Evolutionary conservation across 2,329 filamentous ascomycete species (phyloP).

Genomic region (Fusarium virguliforme): DNA sequence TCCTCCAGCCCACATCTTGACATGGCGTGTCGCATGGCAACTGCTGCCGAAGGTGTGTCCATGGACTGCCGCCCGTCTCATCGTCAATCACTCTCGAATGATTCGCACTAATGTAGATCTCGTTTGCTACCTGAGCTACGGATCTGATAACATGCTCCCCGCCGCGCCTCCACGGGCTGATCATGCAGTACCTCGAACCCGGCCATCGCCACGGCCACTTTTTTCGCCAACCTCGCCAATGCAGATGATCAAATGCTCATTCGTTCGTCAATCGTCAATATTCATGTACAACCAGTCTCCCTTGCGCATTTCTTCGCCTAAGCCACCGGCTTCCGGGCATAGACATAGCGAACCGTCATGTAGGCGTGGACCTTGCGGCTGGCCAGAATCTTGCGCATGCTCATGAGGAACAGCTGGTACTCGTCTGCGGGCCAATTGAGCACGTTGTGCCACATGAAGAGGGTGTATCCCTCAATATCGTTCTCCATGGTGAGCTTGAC

Average conservation of each 20-base stretch:
- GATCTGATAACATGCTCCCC: not conserved
- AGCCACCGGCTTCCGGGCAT: slow-evolving; percentile 37
- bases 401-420: slow-evolving; percentile 38
- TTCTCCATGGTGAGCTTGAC: slow-evolving; percentile 47
- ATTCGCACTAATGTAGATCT: not conserved
- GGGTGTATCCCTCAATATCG: slow-evolving; percentile 46
- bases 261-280: slow-evolving; percentile 3
- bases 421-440: slow-evolving; percentile 43
- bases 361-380: slow-evolving; percentile 43
- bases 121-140: not conserved
- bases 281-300: not conserved
- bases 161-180: not conserved
- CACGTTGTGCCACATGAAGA: slow-evolving; percentile 41
- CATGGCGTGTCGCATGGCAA: fast-evolving
- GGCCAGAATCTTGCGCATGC: slow-evolving; percentile 29
- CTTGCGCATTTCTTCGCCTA: not conserved
- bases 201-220: not conserved
- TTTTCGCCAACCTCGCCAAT: not conserved
- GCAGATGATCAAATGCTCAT: not conserved
- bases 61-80: too few relatives aligned
- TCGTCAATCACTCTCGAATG: too few relatives aligned
- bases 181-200: not conserved
- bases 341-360: slow-evolving; percentile 45
- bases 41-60: too few relatives aligned
- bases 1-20: not conserved